These are phyloP conservation scores for Globisporangium rhizosaccharum DNA, from an alignment of 352 stramenopile genomes.

Conservation along the genomic window DNA sequence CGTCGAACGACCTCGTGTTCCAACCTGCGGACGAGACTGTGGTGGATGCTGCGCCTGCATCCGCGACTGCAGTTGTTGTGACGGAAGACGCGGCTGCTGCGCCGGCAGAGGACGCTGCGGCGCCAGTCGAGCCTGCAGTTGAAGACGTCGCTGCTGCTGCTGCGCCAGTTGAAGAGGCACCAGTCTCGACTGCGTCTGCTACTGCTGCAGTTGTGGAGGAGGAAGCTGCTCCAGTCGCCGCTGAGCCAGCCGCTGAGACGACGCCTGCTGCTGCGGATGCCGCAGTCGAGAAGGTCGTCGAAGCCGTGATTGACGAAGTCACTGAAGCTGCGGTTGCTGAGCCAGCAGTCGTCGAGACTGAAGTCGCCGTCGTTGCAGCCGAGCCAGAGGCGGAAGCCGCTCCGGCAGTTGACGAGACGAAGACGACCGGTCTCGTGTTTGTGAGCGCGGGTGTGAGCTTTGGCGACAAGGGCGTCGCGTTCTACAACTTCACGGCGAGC, in stretches of 20 bases:
- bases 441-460: constrained; percentile 31
- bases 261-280: constrained; percentile 4
- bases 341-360: constrained; percentile 1
- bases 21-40: not conserved
- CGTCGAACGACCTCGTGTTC: constrained; percentile 1
- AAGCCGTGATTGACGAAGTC: constrained; percentile 13
- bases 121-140: not conserved
- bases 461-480: constrained; percentile 47
- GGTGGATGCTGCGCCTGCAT: not conserved
- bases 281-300: not conserved
- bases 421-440: constrained; percentile 31
- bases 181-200: constrained; percentile 7
- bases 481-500: constrained; percentile 54
- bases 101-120: not conserved
- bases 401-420: constrained; percentile 11
- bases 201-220: constrained; percentile 3
- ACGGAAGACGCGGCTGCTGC: not conserved
- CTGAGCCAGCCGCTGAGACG: constrained; percentile 5
- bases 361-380: not conserved
- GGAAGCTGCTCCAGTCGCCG: constrained; percentile 8
- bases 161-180: constrained; percentile 16
- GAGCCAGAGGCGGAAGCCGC: constrained; percentile 12
- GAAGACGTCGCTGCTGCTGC: constrained; percentile 5
- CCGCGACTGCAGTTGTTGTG: not conserved
- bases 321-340: constrained; percentile 11